Base-by-base conservation (phyloP, 768 basidiomycete genomes). In the Boletus reticuloceps region DNA sequence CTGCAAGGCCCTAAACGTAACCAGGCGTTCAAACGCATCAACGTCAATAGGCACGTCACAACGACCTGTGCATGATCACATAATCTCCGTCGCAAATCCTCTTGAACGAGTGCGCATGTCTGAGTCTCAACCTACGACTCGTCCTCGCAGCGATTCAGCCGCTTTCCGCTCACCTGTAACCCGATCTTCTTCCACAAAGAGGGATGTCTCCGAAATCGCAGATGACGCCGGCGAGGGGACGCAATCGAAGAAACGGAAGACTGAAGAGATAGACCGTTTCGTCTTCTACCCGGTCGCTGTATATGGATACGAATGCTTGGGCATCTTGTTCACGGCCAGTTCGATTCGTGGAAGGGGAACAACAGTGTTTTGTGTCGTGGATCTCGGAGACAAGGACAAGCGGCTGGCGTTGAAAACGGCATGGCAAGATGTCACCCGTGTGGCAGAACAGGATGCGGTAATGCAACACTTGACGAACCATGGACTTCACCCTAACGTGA, bases 331-430 rank as follows among this genome's bases (percentile, higher is more conserved):
- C 6, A 59, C 53, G 9, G 4, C 50, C 1, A 14, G 53, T 20
- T 63, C 58, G 2, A 49, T 63, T 43, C 57, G 60, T 22, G 58
- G 62, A 14, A 25, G 55, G 5, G 50, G 51, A 19, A 57, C 55
- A 12, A 51, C 51, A 2, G 53, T 63, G 3, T 64, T 51, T 17
- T 34, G 38, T 6, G 56, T 58, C 25, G 25, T 27, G 25, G 25
- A 27, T 27, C 25, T 27, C 14, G 17, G 2, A 9, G 32, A 34
- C 46, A 6, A 22, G 4, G 32, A 41, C 10, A 47, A 22, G 20
- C 22, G 11, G 14, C 22, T 36, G 6, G 46, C n/a, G 5, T 34
- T 48, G 39, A 54, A 42, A 13, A 27, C 27, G 32, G 11, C 46
- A 4, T 53, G 38, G 39, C 39, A 53, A 22, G 58, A 55, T 50